phyloP scores from a whole-genome alignment of 768 basidiomycete species.

The Suillus plorans region DNA sequence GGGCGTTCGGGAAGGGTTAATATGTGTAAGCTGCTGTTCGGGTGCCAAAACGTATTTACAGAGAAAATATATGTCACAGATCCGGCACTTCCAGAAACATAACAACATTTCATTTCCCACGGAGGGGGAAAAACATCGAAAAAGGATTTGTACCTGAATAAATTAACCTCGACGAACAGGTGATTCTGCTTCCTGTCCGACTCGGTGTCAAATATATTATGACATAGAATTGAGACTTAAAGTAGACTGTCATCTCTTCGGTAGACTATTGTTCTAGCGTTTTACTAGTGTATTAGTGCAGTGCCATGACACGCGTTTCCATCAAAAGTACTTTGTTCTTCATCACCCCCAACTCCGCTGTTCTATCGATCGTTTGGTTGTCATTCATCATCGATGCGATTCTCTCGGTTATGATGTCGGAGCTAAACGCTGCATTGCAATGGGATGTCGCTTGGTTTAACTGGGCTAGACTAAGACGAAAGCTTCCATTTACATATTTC shows the following conservation, averaged over 20 bases:
- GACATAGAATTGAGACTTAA: neutral
- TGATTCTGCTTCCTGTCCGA: slow-evolving; percentile 21
- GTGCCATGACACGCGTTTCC: slow-evolving; percentile 15
- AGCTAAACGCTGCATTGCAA: slow-evolving; percentile 24
- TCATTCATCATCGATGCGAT: slow-evolving; percentile 27
- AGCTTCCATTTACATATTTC: neutral
- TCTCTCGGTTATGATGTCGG: slow-evolving; percentile 25
- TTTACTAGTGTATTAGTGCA: neutral
- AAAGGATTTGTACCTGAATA: slow-evolving; percentile 25
- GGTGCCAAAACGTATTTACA: slow-evolving; percentile 39
- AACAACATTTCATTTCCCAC: slow-evolving; percentile 37
- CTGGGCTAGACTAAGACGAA: slow-evolving; percentile 20
- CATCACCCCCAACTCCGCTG: slow-evolving; percentile 27
- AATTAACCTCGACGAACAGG: slow-evolving; percentile 21
- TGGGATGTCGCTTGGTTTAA: slow-evolving; percentile 16
- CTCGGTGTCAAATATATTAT: slow-evolving; percentile 18
- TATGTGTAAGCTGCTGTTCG: slow-evolving; percentile 35
- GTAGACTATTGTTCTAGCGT: neutral
- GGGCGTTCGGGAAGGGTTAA: slow-evolving; percentile 27
- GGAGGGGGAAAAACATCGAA: slow-evolving; percentile 34
- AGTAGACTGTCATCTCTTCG: no score
- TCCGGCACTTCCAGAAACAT: slow-evolving; percentile 39
- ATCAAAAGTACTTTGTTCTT: slow-evolving; percentile 20
- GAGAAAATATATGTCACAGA: slow-evolving; percentile 41
- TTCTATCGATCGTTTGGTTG: slow-evolving; percentile 19